Conservation (phyloP, 192 early-diverging fungal genomes). For the Umbelopsis ramanniana region DNA sequence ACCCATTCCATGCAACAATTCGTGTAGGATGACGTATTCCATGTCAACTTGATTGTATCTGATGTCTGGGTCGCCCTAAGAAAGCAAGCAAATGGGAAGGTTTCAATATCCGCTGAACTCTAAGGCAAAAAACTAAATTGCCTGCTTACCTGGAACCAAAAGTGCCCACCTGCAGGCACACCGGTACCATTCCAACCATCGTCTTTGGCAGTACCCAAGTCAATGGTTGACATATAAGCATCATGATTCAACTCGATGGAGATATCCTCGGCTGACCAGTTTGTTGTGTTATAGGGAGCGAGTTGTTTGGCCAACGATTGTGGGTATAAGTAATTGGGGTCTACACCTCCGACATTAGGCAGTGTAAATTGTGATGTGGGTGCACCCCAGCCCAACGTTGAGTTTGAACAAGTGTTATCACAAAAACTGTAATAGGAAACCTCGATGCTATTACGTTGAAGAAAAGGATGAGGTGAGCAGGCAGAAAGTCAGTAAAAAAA, state of each 20-base stretch:
- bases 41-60: constrained; percentile 33
- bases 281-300: constrained; percentile 15
- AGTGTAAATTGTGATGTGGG: constrained; percentile 29
- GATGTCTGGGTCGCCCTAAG: constrained; percentile 27
- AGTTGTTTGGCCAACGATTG: constrained; percentile 24
- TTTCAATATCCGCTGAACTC: constrained; percentile 8
- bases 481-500: constrained; percentile 1
- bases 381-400: constrained; percentile 31
- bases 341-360: not conserved
- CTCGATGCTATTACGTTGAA: constrained; percentile 11
- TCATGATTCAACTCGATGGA: constrained; percentile 22
- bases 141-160: constrained; percentile 29
- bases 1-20: constrained; percentile 38
- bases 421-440: constrained; percentile 34
- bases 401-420: constrained; percentile 28
- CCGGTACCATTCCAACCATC: constrained; percentile 39
- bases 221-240: constrained; percentile 9
- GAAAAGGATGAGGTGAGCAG: too few species aligned
- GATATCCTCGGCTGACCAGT: constrained; percentile 13
- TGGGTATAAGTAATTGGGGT: constrained; percentile 26
- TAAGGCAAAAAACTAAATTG: not conserved
- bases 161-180: constrained; percentile 31
- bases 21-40: constrained; percentile 34
- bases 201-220: not conserved
- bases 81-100: not conserved